Evolutionary conservation across 352 stramenopile genomes (phyloP).

Genomic region (Globisporangium mamillatum): DNA sequence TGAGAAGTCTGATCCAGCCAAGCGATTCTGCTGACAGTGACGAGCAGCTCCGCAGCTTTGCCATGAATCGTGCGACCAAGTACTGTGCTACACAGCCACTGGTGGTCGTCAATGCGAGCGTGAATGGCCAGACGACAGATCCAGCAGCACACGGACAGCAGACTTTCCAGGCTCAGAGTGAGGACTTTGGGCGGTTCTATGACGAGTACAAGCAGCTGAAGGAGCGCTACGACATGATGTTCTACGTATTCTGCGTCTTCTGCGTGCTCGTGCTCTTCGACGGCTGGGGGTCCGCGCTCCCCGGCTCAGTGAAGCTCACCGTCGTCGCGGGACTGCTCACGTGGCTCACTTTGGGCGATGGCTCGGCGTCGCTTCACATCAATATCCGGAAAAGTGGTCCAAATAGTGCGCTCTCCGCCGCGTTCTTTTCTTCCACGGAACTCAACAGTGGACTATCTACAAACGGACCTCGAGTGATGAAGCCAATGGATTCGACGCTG

Average conservation of each 20-base stretch:
- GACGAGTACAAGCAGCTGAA: conserved; percentile 26
- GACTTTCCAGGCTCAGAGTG: conserved; percentile 10
- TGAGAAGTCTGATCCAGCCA: conserved; percentile 27
- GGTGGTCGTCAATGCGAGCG: not conserved
- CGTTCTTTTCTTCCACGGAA: conserved; percentile 17
- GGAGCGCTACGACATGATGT: conserved; percentile 25
- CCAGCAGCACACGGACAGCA: conserved; percentile 9
- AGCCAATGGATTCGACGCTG: not conserved
- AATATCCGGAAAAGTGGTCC: conserved; percentile 27
- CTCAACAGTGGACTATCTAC: not conserved
- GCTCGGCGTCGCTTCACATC: conserved; percentile 40
- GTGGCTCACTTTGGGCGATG: conserved; percentile 35
- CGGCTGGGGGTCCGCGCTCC: conserved; percentile 26
- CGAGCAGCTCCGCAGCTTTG: conserved; percentile 13
- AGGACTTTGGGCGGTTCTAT: conserved; percentile 28
- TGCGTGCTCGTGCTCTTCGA: conserved; percentile 40
- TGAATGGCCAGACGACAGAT: not conserved
- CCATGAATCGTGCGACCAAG: conserved; percentile 2
- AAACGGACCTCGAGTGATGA: not conserved
- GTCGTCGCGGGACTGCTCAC: conserved; percentile 32
- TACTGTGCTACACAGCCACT: conserved; percentile 7
- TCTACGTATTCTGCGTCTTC: conserved; percentile 35
- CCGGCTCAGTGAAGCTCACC: conserved; percentile 33
- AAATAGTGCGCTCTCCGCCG: conserved; percentile 18
- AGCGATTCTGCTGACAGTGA: not conserved